Conservation (phyloP, 305 asterid species). For the Stenogyne calaminthoides region DNA sequence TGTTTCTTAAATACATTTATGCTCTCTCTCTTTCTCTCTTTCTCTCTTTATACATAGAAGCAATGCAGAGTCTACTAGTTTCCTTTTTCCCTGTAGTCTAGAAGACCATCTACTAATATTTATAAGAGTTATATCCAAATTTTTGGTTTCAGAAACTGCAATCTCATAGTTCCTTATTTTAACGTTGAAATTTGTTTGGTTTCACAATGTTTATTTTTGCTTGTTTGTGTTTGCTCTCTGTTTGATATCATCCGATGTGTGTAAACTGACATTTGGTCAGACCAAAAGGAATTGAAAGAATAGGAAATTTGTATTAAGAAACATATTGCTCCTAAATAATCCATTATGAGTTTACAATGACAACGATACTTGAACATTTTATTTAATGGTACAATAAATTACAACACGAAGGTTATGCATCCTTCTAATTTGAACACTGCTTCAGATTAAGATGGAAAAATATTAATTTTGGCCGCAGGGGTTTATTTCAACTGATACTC, state of each 20-base stretch:
- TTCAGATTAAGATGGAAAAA: neutral
- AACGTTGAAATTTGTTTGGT: slow-evolving; percentile 3
- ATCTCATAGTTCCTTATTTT: slow-evolving; percentile 1
- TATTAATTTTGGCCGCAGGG: neutral
- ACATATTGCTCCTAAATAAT: neutral
- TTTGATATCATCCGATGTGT: neutral
- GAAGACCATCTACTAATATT: slow-evolving; percentile 18
- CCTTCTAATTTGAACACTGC: neutral
- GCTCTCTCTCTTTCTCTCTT: slow-evolving; percentile 17
- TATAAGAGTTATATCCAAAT: slow-evolving; percentile 25
- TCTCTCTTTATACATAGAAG: slow-evolving; percentile 34
- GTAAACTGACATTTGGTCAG: neutral
- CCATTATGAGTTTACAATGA: neutral
- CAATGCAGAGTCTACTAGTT: slow-evolving; percentile 33
- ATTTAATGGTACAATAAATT: slow-evolving; percentile 11
- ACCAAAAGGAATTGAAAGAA: neutral
- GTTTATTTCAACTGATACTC: slow-evolving; percentile 12
- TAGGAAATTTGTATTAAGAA: neutral
- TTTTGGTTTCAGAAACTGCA: slow-evolving; percentile 27
- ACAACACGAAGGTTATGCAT: slow-evolving; percentile 15
- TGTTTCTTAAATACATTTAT: slow-evolving; percentile 25
- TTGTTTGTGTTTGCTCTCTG: neutral
- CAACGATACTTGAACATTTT: slow-evolving; percentile 9
- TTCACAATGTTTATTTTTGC: neutral
- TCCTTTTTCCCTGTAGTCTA: slow-evolving; percentile 26